phyloP scores from a whole-genome alignment of 2,329 filamentous ascomycete species.

The Ophiostoma montium region DNA sequence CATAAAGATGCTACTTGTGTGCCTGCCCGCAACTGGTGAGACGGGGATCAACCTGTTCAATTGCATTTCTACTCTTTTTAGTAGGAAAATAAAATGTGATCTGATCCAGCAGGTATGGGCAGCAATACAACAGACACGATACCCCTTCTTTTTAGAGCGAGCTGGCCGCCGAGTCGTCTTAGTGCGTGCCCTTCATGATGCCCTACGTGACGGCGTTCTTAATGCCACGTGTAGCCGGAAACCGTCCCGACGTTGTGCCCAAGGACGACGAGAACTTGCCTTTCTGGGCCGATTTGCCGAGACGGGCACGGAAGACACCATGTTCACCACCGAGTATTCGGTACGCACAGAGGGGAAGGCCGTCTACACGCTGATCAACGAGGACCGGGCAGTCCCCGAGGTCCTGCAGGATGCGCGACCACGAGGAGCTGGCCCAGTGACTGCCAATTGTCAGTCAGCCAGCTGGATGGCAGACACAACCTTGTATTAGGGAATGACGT shows the following conservation, averaged over 20 bases:
- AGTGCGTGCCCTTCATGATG: constrained; percentile 25
- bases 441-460: constrained; percentile 10
- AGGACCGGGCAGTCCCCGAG: constrained; percentile 17
- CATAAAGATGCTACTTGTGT: too few species aligned
- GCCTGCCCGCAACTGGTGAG: too few species aligned
- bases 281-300: constrained; percentile 29
- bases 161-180: constrained; percentile 15
- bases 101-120: too few species aligned
- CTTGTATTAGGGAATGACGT: too few species aligned
- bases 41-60: too few species aligned
- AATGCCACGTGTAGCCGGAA: constrained; percentile 20
- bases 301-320: constrained; percentile 22
- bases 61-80: too few species aligned
- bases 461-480: constrained; percentile 12
- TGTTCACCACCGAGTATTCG: constrained; percentile 26
- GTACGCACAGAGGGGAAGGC: constrained; percentile 23
- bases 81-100: too few species aligned
- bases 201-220: constrained; percentile 26
- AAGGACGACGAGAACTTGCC: constrained; percentile 22
- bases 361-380: constrained; percentile 17
- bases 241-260: constrained; percentile 26
- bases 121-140: too few species aligned
- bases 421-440: constrained; percentile 13
- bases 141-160: too few species aligned
- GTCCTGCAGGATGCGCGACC: constrained; percentile 16